Percentiles rank a stretch among this genome's conserved stretches.
These are phyloP conservation scores for Pisolithus microcarpus DNA, from an alignment of 768 basidiomycete genomes.

Conservation along the genomic window DNA sequence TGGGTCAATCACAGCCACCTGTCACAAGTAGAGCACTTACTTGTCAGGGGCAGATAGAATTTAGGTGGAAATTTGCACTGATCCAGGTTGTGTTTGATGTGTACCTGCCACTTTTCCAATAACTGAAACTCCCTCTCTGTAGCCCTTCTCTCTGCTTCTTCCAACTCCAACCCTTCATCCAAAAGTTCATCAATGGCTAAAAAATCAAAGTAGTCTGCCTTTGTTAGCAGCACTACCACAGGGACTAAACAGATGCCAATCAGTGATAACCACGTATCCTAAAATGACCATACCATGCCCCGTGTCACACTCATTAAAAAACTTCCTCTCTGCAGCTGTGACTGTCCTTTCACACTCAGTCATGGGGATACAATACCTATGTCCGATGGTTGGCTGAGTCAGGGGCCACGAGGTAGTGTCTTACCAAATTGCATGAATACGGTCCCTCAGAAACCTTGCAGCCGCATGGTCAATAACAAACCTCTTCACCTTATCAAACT, in stretches of 20 bases:
- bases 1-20: not conserved
- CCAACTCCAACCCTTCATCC: slow-evolving; percentile 5
- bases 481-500: slow-evolving; percentile 22
- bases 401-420: not conserved
- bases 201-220: slow-evolving; percentile 26
- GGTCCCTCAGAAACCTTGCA: slow-evolving; percentile 11
- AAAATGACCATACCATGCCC: slow-evolving; percentile 1
- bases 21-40: not conserved
- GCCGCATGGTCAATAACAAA: slow-evolving; percentile 26
- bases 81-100: not conserved
- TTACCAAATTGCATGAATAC: slow-evolving; percentile 36
- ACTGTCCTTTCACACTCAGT: slow-evolving; percentile 20
- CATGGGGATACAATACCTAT: slow-evolving; percentile 35
- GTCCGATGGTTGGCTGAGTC: not conserved
- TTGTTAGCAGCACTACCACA: slow-evolving; percentile 33
- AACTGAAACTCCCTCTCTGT: slow-evolving; percentile 8
- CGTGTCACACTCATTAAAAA: slow-evolving; percentile 22
- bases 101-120: not conserved
- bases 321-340: slow-evolving; percentile 21
- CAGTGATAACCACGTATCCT: not conserved
- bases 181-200: slow-evolving; percentile 12
- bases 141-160: slow-evolving; percentile 8
- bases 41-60: not conserved
- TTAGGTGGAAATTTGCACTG: not conserved
- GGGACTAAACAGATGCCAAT: slow-evolving; percentile 23